Base-by-base conservation (phyloP, 2,329 filamentous ascomycete species). In the Pseudogymnoascus sp. region DNA sequence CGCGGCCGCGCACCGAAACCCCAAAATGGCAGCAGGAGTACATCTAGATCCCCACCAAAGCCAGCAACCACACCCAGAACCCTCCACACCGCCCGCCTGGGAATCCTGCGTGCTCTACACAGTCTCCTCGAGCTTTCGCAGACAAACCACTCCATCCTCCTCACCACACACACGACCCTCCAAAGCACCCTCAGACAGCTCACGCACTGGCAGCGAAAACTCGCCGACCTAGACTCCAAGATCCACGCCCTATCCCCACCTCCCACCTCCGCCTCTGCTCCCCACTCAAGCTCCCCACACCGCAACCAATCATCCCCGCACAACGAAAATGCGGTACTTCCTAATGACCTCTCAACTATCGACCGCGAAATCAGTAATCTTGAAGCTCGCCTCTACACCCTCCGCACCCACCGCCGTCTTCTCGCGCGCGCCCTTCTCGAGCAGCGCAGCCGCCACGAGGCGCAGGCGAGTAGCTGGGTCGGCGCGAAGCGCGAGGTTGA, bases 1-100 rank as follows among this genome's bases (percentile, higher is more conserved):
- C 64, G 23, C 2, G 64, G 77, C 2, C 23, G 45, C 8, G 45
- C 45, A 6, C 45, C 45, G 11, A 52, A 52, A 31, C 8, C 45
- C 0, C 14, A 16, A 31, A 52, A 52, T 52, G 45, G 23, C 23
- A 2, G 6, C 4, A 6, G 14, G 7, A 43, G 39, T 1, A n/a
- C 45, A 14, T 52, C 45, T 1, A 52, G 31, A 31, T 12, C 23
- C 7, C 23, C 45, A 2, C 3, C 45, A 3, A 52, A 52, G 26
- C 14, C 26, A 31, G 45, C 23, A 4, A 16, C 23, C 1, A 52
- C 45, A 23, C 45, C 45, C 0, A 23, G 45, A 16, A 31, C 45
- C 1, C 45, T 52, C 7, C 45, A 52, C 14, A 31, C 14, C n/a
- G 7, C 45, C 2, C 45, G 45, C 14, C 43, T 52, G 2, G 43